Base-by-base conservation (phyloP, 2,329 filamentous ascomycete genomes). In the Aspergillus amoenus region DNA sequence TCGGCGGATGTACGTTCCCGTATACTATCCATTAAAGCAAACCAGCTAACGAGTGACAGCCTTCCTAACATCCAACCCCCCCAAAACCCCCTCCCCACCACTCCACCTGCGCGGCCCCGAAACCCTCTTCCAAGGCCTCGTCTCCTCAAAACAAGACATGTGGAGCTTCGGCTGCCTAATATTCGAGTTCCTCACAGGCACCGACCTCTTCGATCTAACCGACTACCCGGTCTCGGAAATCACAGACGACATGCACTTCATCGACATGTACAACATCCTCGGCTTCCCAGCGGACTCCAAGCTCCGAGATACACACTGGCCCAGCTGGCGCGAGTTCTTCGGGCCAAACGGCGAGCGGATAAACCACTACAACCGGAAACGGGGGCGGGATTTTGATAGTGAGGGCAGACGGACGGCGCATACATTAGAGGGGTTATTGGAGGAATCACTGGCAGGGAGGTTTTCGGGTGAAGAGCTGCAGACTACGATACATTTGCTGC, bases 141-240 rank as follows among this genome's bases (percentile, higher is more conserved):
- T 56, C 2, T 50, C 53, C 15, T 32, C 30, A 9, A 50, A 30
- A 11, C 53, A 56, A 17, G 53, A 56, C n/a, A 45, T 56, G 46
- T 56, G 53, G 53, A 56, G 53, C 27, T 46, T 56, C n/a, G 53
- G 53, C 6, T 56, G 53, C 27, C 41, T 56, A 0, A 12, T 56
- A 5, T 56, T 56, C 21, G 53, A 56, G 18, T 51, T 56, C 42
- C 21, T 56, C n/a, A 56, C 53, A 4, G 54, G 47, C 2, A 18
- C 32, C 18, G 13, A 34, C 4, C 18, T 56, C 3, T 56, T 56
- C 48, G 41, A 45, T n/a, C 47, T 56, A 5, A 46, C 6, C 41
- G 44, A 56, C 15, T 37, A 52, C 15, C 21, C 47, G 4, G 32
- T 44, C 4, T 32, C 48, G 4, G 21, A 7, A 5, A 15, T 45